Percentiles rank a stretch among this genome's conserved stretches.
phyloP scores from a whole-genome alignment of 2,329 filamentous ascomycete species.

The Aspergillus melleus region DNA sequence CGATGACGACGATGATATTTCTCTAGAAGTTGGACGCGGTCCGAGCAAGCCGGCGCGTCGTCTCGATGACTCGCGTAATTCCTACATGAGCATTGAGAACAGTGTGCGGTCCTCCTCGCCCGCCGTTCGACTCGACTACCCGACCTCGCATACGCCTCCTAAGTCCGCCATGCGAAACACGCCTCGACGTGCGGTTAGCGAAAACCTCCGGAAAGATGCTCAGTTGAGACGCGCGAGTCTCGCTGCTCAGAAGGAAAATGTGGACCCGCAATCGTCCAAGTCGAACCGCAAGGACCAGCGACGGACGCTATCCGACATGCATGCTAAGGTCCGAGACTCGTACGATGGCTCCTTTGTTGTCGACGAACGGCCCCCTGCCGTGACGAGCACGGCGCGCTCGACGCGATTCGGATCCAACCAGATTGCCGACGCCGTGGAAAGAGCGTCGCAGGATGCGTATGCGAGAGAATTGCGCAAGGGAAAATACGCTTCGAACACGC shows the following conservation, averaged over 20 bases:
- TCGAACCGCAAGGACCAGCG: slow-evolving; percentile 39
- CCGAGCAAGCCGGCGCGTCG: slow-evolving; percentile 37
- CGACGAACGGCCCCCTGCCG: slow-evolving; percentile 50
- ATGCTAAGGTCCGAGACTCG: slow-evolving; percentile 53
- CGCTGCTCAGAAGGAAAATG: slow-evolving; percentile 41
- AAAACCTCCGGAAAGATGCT: slow-evolving; percentile 43
- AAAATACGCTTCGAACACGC: slow-evolving; percentile 23
- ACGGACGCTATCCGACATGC: slow-evolving; percentile 56
- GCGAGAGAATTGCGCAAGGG: slow-evolving; percentile 31
- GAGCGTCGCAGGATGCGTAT: slow-evolving; percentile 37
- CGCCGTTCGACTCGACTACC: slow-evolving; percentile 40
- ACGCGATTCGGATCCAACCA: slow-evolving; percentile 56
- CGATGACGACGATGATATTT: slow-evolving; percentile 49
- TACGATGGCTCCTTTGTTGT: slow-evolving; percentile 54
- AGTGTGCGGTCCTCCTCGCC: slow-evolving; percentile 44
- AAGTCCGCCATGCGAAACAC: slow-evolving; percentile 32
- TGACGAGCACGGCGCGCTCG: slow-evolving; percentile 47
- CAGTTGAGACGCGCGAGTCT: slow-evolving; percentile 42
- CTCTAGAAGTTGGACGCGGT: slow-evolving; percentile 60
- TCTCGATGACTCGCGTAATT: slow-evolving; percentile 52
- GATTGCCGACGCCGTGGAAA: slow-evolving; percentile 40
- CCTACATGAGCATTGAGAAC: slow-evolving; percentile 50
- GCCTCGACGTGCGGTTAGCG: slow-evolving; percentile 32
- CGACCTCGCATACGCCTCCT: slow-evolving; percentile 36
- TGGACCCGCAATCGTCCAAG: slow-evolving; percentile 39